Evolutionary conservation across 208 protist genomes (phyloP), one percentile per base, ranked within the genome.

Genomic region (Wallacemonas rigidus): DNA sequence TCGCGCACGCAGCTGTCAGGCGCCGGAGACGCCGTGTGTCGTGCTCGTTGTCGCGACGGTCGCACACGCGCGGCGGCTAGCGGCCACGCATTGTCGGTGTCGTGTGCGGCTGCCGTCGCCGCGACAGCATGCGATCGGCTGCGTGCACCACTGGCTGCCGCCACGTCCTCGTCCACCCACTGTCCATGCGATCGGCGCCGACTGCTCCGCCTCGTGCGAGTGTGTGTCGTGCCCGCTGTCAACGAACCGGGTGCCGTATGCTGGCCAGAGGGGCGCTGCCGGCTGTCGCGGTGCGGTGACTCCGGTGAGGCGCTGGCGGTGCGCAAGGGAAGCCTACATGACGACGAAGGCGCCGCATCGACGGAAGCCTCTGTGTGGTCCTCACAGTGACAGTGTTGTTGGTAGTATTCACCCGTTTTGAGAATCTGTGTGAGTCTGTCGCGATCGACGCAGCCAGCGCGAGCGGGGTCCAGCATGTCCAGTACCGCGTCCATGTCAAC

Each of bases 401-500:
- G 53, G 53, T 50, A 50, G 45, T 50, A 12, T 50, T 12, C 8
- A 12, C 12, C 45, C 45, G 45, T 12, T 17, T 65, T 6, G 40
- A 65, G n/a, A n/a, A 65, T 65, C n/a, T 50, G 43, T 17, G 41
- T 40, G 35, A 88, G 39, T 15, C 35, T 39, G 0, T 40, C 36
- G 26, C 84, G 60, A 17, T 72, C 55, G 43, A 88, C 72, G 14
- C 17, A 40, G 63, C 71, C 74, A 1, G 74, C 80, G 54, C 71
- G 56, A 38, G 43, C 64, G 8, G 89, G 89, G 57, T 94, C 89
- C 15, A 94, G 77, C 69, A 94, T 41, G 43, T 87, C 73, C 51
- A 94, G 43, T 14, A 89, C 74, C 6, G 89, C 86, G 70, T 89
- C 78, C 11, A 86, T 54, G 67, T 91, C 89, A 43, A 77, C 67